These are phyloP conservation scores for Nannizzia gypsea DNA, from an alignment of 2,329 filamentous ascomycete genomes.

Conservation along the genomic window DNA sequence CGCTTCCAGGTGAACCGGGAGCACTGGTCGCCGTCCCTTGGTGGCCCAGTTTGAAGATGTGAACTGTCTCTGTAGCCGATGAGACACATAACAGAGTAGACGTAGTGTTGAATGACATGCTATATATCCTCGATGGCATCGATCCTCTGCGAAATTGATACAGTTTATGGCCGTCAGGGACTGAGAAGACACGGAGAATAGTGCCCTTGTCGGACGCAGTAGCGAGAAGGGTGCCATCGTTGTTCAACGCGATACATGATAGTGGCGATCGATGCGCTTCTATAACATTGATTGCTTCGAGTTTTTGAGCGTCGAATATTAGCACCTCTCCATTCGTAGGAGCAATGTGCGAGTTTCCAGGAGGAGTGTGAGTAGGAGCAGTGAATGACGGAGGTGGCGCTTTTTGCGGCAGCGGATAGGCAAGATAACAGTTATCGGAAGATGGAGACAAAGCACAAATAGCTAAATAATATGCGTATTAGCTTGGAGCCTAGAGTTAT, in stretches of 20 bases:
- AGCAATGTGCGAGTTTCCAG: constrained; percentile 55
- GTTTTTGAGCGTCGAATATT: constrained; percentile 76
- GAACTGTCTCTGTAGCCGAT: constrained; percentile 89
- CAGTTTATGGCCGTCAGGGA: constrained; percentile 81
- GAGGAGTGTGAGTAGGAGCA: constrained; percentile 71
- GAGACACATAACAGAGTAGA: constrained; percentile 91
- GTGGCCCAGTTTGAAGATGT: constrained; percentile 72
- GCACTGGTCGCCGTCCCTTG: constrained; percentile 24
- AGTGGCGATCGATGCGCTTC: constrained; percentile 88
- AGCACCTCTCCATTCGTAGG: constrained; percentile 86
- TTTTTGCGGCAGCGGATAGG: constrained; percentile 73
- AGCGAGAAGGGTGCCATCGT: constrained; percentile 78
- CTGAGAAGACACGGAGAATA: constrained; percentile 88
- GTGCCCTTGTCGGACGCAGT: constrained; percentile 96
- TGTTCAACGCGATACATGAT: constrained; percentile 83
- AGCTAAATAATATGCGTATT: constrained; percentile 35
- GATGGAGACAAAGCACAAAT: constrained; percentile 90
- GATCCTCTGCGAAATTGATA: constrained; percentile 94
- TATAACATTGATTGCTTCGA: constrained; percentile 89
- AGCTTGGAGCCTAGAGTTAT: not conserved
- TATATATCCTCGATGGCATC: constrained; percentile 90
- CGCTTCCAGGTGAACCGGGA: constrained; percentile 11
- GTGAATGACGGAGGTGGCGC: constrained; percentile 41
- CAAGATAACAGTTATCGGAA: constrained; percentile 90
- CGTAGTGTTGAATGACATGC: constrained; percentile 96